These are phyloP conservation scores for Annulohypoxylon moriforme DNA, from an alignment of 495 filamentous ascomycete genomes.

Conservation along the genomic window DNA sequence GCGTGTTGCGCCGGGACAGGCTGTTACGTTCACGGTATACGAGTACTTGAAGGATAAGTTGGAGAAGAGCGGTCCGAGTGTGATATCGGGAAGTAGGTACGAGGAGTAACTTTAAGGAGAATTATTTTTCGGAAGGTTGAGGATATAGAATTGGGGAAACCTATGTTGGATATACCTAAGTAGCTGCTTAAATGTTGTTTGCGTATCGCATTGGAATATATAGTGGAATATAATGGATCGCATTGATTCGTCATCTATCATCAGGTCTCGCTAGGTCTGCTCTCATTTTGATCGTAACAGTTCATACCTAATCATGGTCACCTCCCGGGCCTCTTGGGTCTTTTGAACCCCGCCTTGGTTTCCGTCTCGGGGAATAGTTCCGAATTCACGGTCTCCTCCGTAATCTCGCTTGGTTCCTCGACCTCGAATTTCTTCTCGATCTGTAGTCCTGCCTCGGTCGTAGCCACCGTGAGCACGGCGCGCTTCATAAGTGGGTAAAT, in stretches of 20 bases:
- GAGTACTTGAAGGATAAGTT: slow-evolving; percentile 87
- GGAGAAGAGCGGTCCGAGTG: slow-evolving; percentile 74
- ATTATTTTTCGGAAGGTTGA: neutral
- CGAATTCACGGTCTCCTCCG: slow-evolving; percentile 72
- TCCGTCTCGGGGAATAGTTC: slow-evolving; percentile 81
- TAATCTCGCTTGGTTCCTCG: slow-evolving; percentile 80
- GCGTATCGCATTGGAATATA: slow-evolving; percentile 12
- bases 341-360: slow-evolving; percentile 77
- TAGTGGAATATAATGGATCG: slow-evolving; percentile 25
- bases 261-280: slow-evolving; percentile 16
- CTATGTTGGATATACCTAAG: neutral
- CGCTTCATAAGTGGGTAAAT: slow-evolving; percentile 87
- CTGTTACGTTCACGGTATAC: slow-evolving; percentile 98
- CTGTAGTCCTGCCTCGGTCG: slow-evolving; percentile 74
- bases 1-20: slow-evolving; percentile 97
- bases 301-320: slow-evolving; percentile 27
- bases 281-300: neutral
- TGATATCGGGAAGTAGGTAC: slow-evolving; percentile 74
- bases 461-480: slow-evolving; percentile 74
- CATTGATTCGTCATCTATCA: slow-evolving; percentile 17
- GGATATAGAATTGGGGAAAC: neutral
- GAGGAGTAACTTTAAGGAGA: slow-evolving; percentile 71
- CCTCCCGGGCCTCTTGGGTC: slow-evolving; percentile 89
- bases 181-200: neutral
- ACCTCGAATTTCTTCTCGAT: slow-evolving; percentile 78